Conservation (phyloP, 2,329 filamentous ascomycete genomes). For the Trichophyton equinum region DNA sequence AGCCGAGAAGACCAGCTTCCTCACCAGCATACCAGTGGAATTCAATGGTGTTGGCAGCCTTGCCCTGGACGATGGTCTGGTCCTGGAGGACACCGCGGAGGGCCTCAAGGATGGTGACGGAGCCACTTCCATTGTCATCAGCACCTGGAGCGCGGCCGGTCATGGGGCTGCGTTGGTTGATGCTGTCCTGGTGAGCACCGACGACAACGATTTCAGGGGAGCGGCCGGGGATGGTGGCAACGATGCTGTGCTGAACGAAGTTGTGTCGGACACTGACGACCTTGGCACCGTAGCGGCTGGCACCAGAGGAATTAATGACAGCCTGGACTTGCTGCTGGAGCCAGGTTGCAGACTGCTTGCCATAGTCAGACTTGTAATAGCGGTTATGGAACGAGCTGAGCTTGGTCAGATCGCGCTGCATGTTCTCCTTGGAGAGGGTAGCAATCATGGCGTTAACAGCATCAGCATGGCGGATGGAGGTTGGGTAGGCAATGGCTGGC, state of each 20-base stretch:
- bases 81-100: constrained; percentile 67
- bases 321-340: constrained; percentile 61
- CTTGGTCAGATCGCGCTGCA: constrained; percentile 64
- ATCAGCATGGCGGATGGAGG: constrained; percentile 47
- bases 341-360: constrained; percentile 74
- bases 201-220: constrained; percentile 76
- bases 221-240: constrained; percentile 79
- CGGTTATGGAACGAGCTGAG: constrained; percentile 48
- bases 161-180: constrained; percentile 62
- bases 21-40: constrained; percentile 96
- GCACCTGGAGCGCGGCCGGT: constrained; percentile 77
- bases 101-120: constrained; percentile 88
- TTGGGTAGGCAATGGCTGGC: constrained; percentile 48
- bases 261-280: constrained; percentile 65
- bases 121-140: constrained; percentile 86
- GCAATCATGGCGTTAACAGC: constrained; percentile 56
- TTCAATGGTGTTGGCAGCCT: constrained; percentile 74
- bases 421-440: constrained; percentile 60
- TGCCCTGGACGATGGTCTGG: constrained; percentile 55
- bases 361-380: constrained; percentile 50
- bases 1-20: constrained; percentile 75
- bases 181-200: constrained; percentile 87
- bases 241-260: constrained; percentile 85
- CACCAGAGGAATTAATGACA: constrained; percentile 59
- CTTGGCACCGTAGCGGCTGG: constrained; percentile 51